Percentiles rank a stretch among this genome's conserved stretches.
phyloP scores from a whole-genome alignment of 176 grass and related monocot species.

The Oryza meridionalis region DNA sequence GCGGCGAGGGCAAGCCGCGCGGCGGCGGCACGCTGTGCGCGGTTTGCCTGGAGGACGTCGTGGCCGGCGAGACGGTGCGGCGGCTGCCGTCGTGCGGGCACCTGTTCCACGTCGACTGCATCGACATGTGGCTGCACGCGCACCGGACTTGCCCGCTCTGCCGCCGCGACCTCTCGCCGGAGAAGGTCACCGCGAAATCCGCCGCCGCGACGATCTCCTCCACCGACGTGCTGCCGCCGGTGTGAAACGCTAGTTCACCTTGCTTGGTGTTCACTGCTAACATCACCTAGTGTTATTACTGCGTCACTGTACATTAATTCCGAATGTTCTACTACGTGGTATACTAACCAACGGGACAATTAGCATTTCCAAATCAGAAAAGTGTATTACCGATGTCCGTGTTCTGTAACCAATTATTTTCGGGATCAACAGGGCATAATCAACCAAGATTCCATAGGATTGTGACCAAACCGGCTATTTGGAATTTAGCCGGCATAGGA shows the following conservation, averaged over 20 bases:
- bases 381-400: too few species aligned
- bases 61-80: constrained; percentile 41
- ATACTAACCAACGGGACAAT: not conserved
- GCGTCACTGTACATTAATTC: not conserved
- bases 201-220: not conserved
- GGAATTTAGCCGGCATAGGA: too few species aligned
- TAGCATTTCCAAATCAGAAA: not conserved
- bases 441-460: not conserved
- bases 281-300: not conserved
- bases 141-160: constrained; percentile 55
- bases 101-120: constrained; percentile 60
- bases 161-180: constrained; percentile 32
- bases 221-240: not conserved
- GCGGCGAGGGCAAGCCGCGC: too few species aligned
- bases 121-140: constrained; percentile 55
- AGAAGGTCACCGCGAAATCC: not conserved
- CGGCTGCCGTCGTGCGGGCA: constrained; percentile 52
- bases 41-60: constrained; percentile 54
- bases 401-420: not conserved
- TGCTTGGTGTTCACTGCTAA: not conserved
- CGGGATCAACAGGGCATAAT: not conserved
- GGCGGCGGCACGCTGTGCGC: constrained; percentile 17
- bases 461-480: not conserved
- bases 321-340: too few species aligned
- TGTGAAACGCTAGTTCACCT: not conserved